Evolutionary conservation across 179 eudicot species (phyloP).

Genomic region (Silene coronaria): DNA sequence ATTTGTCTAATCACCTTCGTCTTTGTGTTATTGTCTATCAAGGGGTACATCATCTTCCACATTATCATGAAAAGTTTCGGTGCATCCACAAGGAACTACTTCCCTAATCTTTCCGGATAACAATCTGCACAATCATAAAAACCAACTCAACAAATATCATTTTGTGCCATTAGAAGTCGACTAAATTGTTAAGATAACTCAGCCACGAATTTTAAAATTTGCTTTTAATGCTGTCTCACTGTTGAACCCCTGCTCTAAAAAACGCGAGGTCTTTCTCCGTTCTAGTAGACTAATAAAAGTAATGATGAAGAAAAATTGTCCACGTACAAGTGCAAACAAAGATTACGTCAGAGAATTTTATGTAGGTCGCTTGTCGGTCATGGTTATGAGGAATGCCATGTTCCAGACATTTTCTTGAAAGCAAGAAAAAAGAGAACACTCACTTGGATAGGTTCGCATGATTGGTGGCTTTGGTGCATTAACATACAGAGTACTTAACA

Average conservation of each 20-base stretch:
- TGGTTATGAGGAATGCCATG: background rate
- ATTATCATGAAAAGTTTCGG: constrained; percentile 55
- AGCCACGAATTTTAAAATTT: background rate
- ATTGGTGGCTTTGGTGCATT: background rate
- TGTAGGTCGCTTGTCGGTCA: background rate
- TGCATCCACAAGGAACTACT: constrained; percentile 41
- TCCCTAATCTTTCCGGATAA: constrained; percentile 72
- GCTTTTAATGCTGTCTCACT: too few relatives aligned
- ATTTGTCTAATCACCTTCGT: constrained; percentile 36
- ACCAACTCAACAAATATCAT: background rate
- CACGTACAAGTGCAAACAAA: too few relatives aligned
- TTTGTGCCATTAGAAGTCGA: background rate
- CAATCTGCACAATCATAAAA: constrained; percentile 37
- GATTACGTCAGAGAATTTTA: background rate
- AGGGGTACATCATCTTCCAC: constrained; percentile 65
- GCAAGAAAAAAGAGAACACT: background rate
- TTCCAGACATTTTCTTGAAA: background rate
- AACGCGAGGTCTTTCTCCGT: too few relatives aligned
- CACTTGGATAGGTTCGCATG: background rate
- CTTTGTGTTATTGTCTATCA: constrained; percentile 57
- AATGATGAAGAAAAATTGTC: background rate
- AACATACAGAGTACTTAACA: background rate
- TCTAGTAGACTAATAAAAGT: background rate
- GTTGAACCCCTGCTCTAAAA: too few relatives aligned
- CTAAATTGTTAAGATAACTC: background rate